Percentiles rank a stretch among this genome's conserved stretches.
Evolutionary conservation across 345 rosid genomes (phyloP).

Genomic region (Stellera chamaejasme): DNA sequence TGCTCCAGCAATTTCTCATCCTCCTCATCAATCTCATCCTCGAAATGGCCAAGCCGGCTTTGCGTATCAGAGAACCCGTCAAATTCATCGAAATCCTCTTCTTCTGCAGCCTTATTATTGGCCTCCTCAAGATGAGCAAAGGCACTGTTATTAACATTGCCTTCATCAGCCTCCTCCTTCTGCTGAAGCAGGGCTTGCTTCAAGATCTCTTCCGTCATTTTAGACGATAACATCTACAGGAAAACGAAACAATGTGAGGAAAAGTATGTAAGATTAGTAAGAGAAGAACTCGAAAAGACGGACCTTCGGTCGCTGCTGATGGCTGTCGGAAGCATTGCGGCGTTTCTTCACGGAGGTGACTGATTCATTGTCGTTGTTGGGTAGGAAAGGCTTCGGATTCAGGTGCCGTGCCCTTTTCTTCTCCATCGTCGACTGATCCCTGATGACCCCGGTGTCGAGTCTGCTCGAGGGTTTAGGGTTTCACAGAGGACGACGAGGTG

Average conservation of each 20-base stretch:
- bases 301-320: conserved; percentile 53
- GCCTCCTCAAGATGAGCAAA: conserved; percentile 34
- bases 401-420: conserved; percentile 55
- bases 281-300: not conserved
- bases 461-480: no score
- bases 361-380: conserved; percentile 28
- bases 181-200: conserved; percentile 81
- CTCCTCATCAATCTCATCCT: conserved; percentile 71
- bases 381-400: conserved; percentile 58
- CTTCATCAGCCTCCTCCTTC: conserved; percentile 62
- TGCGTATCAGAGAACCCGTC: conserved; percentile 53
- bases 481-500: no score
- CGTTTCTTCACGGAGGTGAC: conserved; percentile 48
- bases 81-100: conserved; percentile 56
- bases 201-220: conserved; percentile 74
- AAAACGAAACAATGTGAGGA: not conserved
- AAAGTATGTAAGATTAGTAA: not conserved
- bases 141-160: conserved; percentile 20
- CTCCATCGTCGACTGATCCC: conserved; percentile 14
- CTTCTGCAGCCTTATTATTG: conserved; percentile 23
- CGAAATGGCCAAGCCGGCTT: conserved; percentile 43
- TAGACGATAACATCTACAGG: conserved; percentile 50
- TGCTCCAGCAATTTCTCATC: conserved; percentile 83
- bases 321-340: conserved; percentile 54
- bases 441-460: not conserved